Evolutionary conservation across 2,329 filamentous ascomycete species (phyloP).

Genomic region (Colletotrichum eleusines): DNA sequence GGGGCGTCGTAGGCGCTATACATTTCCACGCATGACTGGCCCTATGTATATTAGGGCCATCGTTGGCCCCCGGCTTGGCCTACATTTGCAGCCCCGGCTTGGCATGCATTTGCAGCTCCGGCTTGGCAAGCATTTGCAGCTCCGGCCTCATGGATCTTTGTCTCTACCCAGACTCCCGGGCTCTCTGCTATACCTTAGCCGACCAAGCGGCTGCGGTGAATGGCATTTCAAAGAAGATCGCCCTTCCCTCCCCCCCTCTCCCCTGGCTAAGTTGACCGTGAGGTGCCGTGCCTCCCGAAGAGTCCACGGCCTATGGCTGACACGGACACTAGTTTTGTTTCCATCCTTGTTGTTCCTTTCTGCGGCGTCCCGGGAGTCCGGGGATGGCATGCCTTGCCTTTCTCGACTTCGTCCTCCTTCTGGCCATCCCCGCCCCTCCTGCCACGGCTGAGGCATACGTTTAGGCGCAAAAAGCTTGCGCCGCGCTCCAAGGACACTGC

Average conservation of each 20-base stretch:
- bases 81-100: too few relatives aligned
- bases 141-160: constrained; percentile 10
- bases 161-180: not conserved
- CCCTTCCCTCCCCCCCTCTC: constrained; percentile 13
- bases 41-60: constrained; percentile 15
- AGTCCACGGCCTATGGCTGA: not conserved
- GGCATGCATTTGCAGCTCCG: constrained; percentile 24
- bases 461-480: not conserved
- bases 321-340: not conserved
- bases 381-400: not conserved
- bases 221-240: not conserved
- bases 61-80: constrained; percentile 19
- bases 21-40: not conserved
- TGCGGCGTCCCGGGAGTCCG: not conserved
- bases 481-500: not conserved
- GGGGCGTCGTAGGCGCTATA: too few relatives aligned
- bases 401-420: not conserved
- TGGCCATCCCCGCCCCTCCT: not conserved
- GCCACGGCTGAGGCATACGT: constrained; percentile 9
- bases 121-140: constrained; percentile 27
- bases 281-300: constrained; percentile 3
- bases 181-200: not conserved
- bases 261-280: not conserved
- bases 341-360: constrained; percentile 18
- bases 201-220: constrained; percentile 11